Evolutionary conservation across 257 asterid genomes (phyloP), one percentile per base, ranked within the genome.

Genomic region (Salvia rosmarinus): DNA sequence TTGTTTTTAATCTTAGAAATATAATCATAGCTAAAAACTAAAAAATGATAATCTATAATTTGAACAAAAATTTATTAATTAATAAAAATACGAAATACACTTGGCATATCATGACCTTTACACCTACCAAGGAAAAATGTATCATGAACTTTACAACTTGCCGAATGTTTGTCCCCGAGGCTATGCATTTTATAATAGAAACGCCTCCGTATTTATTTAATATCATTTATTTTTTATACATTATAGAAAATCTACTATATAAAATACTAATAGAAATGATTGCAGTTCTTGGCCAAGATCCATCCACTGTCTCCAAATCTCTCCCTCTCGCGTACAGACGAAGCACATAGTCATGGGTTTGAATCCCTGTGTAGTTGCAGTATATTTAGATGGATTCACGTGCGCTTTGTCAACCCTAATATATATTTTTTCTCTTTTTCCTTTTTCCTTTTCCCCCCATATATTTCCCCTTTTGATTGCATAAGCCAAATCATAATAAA

Each of bases 311-410:
- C 76, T 35, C 71, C 47, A 23, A 9, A 16, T 9, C 35, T 19
- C 67, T 51, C 55, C 12, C 28, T 37, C 67, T 43, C 52, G 28
- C 70, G 14, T 65, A 55, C 74, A 71, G 55, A 49, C 1, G 2
- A 32, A 12, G 20, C 77, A 76, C 72, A 75, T 46, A 76, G 84
- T 57, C 51, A 78, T 72, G 74, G 63, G 76, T 71, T 67, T 75
- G 77, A 81, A 83, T 77, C 74, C 67, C 58, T 77, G 72, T 66
- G 63, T 68, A 11, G 64, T 56, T 14, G 65, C 46, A 56, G 55
- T 81, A 65, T 77, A 82, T 76, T 73, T 75, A 78, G 75, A 77
- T 80, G 32, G 71, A 74, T 81, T 86, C 93, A 85, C 90, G 97
- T 83, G 91, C 83, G 65, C 75, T 72, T 85, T 80, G 82, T 87